Base-by-base conservation (phyloP, 2,329 filamentous ascomycete genomes). In the Phyllosticta citribraziliensis region DNA sequence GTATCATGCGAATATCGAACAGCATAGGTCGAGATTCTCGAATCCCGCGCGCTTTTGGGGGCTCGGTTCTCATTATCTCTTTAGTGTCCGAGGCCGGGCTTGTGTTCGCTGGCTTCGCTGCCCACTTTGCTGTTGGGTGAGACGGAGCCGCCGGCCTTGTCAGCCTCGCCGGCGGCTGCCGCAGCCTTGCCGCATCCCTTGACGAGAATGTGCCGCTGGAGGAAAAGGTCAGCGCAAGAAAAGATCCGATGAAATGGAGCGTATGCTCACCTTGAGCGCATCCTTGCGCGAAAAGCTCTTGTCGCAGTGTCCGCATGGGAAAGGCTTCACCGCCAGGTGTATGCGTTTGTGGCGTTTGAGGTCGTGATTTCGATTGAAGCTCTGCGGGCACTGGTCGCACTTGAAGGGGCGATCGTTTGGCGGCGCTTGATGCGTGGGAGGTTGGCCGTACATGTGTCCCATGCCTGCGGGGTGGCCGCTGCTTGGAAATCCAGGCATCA, bases 241-340 rank as follows among this genome's bases (percentile, higher is more conserved):
- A 47, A 53, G 11, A 19, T 14, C 12, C 27, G 35, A n/a, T 14
- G 14, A 9, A n/a, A 33, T 22, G 5, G 24, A 5, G n/a, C 25
- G 58, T 17, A 8, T 14, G 2, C 84, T 68, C 78, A 97, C 94
- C 89, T 97, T 97, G 30, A 99, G 79, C 10, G 94, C 94, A 74
- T 97, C 94, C 73, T 97, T 97, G 63, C 94, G 83, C 2, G 92
- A 97, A 70, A 99, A 99, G 72, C 89, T 94, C 82, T 97, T 97
- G 64, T 96, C 91, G 72, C 94, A 99, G 69, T 88, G 88, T 6
- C 80, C 84, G 73, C 94, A 99, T 0, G 92, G 92, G 73, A 93
- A 97, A 0, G 94, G 94, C 79, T 99, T 99, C 51, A 97, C 90
- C 0, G 91, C 89, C 62, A 97, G 76, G 74, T 99, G 94, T 63